Evolutionary conservation across 2,329 filamentous ascomycete genomes (phyloP), one percentile per base, ranked within the genome.

Genomic region (Exophiala phaeomuriformis): DNA sequence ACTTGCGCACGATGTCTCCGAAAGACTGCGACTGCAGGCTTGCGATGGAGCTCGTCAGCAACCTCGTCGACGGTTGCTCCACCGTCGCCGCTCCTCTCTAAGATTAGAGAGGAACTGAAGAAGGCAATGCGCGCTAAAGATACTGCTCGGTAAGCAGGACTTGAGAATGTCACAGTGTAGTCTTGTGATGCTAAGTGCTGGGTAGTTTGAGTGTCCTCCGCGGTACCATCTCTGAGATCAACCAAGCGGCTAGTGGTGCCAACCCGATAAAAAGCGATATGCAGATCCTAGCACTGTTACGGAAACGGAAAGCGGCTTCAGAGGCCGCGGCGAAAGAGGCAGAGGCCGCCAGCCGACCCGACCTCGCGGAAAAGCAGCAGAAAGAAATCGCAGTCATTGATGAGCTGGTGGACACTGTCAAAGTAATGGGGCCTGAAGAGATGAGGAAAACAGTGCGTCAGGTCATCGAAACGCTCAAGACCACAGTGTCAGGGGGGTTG

Each of bases 41-140:
- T 68, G 35, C 68, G 72, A 60, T 72, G 67, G 66, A 71, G 68
- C 54, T 73, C 72, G 28, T 71, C 70, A 19, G 19, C 19, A 19
- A 19, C 19, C 19, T 61, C 64, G 19, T 61, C 64, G 33, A 64
- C 68, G 27, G 57, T 65, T 40, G 50, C 67, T 52, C 71, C 74
- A 51, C 31, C 51, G 28, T 45, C 51, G 28, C 71, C 73, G 7
- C 64, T 77, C 51, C 70, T 76, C 63, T 61, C 66, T 44, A 72
- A 70, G 54, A 63, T 77, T 52, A 69, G 71, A 50, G 61, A 67
- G 54, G 75, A 77, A 62, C 64, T 77, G 42, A 77, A 76, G 63
- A 66, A 64, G 40, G 75, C 75, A 45, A 75, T 77, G 74, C 68
- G 68, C 58, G 73, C 73, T 10, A 77, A 75, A 64, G 74, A 77